These are phyloP conservation scores for Pleurozium schreberi DNA, from an alignment of 225 moss, liverwort and hornwort species.

Conservation along the genomic window DNA sequence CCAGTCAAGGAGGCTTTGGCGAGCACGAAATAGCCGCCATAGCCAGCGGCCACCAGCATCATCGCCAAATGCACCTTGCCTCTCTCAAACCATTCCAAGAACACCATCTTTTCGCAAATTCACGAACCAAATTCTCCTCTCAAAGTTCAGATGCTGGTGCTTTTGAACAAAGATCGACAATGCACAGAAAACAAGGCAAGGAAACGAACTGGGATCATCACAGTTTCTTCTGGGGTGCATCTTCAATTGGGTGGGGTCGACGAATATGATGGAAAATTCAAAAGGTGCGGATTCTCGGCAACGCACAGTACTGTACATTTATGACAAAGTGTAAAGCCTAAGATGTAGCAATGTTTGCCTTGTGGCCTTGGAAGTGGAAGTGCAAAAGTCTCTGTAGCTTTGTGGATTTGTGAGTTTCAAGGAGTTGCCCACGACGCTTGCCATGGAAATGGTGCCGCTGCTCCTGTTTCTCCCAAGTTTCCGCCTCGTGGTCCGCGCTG, in stretches of 20 bases:
- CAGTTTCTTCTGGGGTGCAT: not conserved
- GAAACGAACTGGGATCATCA: not conserved
- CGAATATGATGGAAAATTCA: not conserved
- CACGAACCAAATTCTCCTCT: not conserved
- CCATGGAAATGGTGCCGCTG: too few species aligned
- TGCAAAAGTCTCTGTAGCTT: too few species aligned
- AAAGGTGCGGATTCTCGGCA: too few species aligned
- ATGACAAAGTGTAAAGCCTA: not conserved
- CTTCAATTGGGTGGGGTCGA: not conserved
- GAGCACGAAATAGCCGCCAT: conserved; percentile 28
- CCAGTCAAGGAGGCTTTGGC: conserved; percentile 12
- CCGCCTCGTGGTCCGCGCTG: not conserved
- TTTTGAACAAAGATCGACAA: not conserved
- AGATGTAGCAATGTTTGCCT: not conserved
- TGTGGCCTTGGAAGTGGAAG: not conserved
- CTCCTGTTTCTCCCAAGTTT: not conserved
- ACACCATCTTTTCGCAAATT: not conserved
- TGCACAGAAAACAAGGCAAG: not conserved
- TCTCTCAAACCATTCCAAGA: not conserved
- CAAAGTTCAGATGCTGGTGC: not conserved
- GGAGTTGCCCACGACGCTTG: not conserved
- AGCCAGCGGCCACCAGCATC: not conserved
- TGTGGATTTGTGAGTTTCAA: not conserved
- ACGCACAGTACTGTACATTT: not conserved
- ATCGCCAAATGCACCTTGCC: conserved; percentile 14